Conservation (phyloP, 306 rosid species). For the Parietaria judaica region DNA sequence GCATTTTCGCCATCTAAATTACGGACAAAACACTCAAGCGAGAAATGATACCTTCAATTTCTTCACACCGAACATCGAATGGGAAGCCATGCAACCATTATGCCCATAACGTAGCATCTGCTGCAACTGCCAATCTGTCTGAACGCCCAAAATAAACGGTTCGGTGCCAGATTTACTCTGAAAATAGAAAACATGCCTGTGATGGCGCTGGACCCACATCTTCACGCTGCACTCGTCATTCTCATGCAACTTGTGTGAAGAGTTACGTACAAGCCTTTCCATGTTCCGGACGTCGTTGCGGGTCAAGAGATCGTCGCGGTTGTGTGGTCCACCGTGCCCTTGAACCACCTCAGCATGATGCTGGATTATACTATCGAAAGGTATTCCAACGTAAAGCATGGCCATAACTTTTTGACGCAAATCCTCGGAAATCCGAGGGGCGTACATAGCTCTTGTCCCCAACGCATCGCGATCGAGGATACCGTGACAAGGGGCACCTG, state of each 20-base stretch:
- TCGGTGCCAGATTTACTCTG: slow-evolving; percentile 37
- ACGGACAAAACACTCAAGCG: not conserved
- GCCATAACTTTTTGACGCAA: slow-evolving; percentile 71
- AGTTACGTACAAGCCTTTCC: slow-evolving; percentile 58
- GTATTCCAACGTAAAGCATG: slow-evolving; percentile 62
- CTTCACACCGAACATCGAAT: slow-evolving; percentile 57
- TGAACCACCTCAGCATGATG: slow-evolving; percentile 56
- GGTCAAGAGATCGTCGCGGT: slow-evolving; percentile 68
- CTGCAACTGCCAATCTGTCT: slow-evolving; percentile 84
- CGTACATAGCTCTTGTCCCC: slow-evolving; percentile 90
- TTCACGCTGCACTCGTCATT: slow-evolving; percentile 51
- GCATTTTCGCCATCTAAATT: no score
- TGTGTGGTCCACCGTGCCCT: slow-evolving; percentile 64
- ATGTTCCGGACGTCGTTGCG: slow-evolving; percentile 75
- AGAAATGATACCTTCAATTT: slow-evolving; percentile 48
- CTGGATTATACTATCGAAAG: slow-evolving; percentile 57
- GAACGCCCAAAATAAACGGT: slow-evolving; percentile 60
- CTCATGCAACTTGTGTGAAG: slow-evolving; percentile 44
- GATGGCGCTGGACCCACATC: slow-evolving; percentile 67
- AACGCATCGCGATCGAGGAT: slow-evolving; percentile 58
- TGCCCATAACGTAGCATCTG: slow-evolving; percentile 66
- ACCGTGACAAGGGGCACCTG: slow-evolving; percentile 77
- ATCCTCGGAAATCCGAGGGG: slow-evolving; percentile 72
- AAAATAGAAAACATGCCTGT: slow-evolving; percentile 54
- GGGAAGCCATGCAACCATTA: slow-evolving; percentile 43